Percentiles rank a stretch among this genome's conserved stretches.
phyloP scores from a whole-genome alignment of 176 grass and related monocot genomes.

The Phyllostachys edulis region DNA sequence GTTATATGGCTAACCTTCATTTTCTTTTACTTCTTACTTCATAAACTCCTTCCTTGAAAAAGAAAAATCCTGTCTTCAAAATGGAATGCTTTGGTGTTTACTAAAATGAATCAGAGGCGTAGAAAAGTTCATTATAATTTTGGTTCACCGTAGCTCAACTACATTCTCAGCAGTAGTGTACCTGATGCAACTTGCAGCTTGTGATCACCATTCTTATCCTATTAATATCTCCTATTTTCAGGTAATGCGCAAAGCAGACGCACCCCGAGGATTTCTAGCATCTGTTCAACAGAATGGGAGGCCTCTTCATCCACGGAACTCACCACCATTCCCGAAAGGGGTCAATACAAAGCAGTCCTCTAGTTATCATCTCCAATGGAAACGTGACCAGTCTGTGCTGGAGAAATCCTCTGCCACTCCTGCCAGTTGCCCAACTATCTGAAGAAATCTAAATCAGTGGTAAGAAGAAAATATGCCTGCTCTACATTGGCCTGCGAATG shows the following conservation, averaged over 20 bases:
- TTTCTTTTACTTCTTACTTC: background rate
- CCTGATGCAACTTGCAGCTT: background rate
- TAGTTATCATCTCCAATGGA: constrained; percentile 71
- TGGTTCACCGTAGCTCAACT: background rate
- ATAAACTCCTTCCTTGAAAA: background rate
- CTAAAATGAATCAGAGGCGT: background rate
- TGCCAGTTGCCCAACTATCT: constrained; percentile 27
- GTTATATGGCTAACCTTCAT: background rate
- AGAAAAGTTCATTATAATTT: constrained; percentile 14
- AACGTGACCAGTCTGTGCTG: constrained; percentile 54
- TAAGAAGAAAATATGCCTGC: background rate
- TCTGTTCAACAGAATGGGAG: constrained; percentile 46
- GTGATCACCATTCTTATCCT: background rate
- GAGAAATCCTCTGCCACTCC: constrained; percentile 26
- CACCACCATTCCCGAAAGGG: constrained; percentile 25
- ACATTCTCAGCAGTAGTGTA: background rate
- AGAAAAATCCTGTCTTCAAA: background rate
- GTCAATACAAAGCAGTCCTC: constrained; percentile 22
- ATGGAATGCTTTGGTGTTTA: background rate
- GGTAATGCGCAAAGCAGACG: constrained; percentile 69
- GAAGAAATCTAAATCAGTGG: background rate
- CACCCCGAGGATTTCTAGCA: constrained; percentile 45
- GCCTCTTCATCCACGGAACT: constrained; percentile 35
- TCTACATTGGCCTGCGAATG: background rate
- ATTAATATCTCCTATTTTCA: constrained; percentile 33